Evolutionary conservation across 805 yeast species (phyloP).

Genomic region (Yamadazyma sp.): DNA sequence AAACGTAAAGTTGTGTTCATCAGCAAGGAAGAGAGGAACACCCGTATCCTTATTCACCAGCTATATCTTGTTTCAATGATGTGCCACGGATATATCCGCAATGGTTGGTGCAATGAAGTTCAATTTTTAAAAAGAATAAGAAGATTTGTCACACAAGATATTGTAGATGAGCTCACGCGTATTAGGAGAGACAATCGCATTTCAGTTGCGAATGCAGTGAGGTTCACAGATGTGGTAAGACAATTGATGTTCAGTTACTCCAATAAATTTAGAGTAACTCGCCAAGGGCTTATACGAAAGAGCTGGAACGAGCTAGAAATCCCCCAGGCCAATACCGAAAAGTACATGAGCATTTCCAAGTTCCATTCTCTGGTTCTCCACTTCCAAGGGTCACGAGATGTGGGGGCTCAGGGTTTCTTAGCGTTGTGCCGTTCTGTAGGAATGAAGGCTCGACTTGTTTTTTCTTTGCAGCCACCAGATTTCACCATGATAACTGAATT

Average conservation of each 20-base stretch:
- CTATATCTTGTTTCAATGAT: slow-evolving; percentile 57
- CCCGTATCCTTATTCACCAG: slow-evolving; percentile 58
- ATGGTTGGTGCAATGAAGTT: slow-evolving; percentile 67
- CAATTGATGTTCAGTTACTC: slow-evolving; percentile 65
- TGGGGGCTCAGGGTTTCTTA: slow-evolving; percentile 87
- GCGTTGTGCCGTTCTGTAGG: slow-evolving; percentile 69
- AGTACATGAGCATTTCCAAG: slow-evolving; percentile 32
- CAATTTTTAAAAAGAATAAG: slow-evolving; percentile 41
- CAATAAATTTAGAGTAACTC: slow-evolving; percentile 49
- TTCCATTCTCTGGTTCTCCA: slow-evolving; percentile 45
- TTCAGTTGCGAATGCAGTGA: slow-evolving; percentile 51
- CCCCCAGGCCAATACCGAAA: slow-evolving; percentile 23
- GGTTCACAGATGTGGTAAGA: slow-evolving; percentile 74
- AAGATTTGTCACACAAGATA: slow-evolving; percentile 44
- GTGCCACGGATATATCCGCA: slow-evolving; percentile 66
- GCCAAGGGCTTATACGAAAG: slow-evolving; percentile 35
- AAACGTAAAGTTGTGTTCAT: slow-evolving; percentile 37
- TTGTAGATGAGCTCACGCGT: slow-evolving; percentile 10
- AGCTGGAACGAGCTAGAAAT: slow-evolving; percentile 33
- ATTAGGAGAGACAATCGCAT: slow-evolving; percentile 11
- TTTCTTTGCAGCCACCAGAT: slow-evolving; percentile 90
- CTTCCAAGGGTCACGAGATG: slow-evolving; percentile 70
- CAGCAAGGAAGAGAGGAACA: slow-evolving; percentile 53
- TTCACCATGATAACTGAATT: slow-evolving; percentile 44
- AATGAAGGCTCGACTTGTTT: slow-evolving; percentile 69